Conservation (phyloP, 2,329 filamentous ascomycete genomes). For the Orbilia quercus region DNA sequence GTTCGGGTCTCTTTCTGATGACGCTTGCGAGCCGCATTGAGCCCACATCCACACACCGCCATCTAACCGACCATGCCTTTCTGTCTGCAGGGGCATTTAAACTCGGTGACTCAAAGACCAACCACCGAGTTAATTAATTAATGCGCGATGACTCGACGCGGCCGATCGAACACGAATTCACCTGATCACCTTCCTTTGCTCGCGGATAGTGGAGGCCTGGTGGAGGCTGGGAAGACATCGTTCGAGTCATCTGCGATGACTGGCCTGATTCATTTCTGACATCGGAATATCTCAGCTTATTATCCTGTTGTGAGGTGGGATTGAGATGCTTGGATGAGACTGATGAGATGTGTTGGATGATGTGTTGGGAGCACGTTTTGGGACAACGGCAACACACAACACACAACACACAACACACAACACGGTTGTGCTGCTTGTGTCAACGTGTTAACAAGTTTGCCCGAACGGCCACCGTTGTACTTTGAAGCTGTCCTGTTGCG, state of each 20-base stretch:
- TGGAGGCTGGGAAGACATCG: neutral
- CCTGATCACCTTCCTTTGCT: conserved; percentile 23
- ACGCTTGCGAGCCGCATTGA: conserved; percentile 6
- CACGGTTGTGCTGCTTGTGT: conserved; percentile 12
- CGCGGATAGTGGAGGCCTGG: conserved; percentile 29
- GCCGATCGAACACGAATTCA: conserved; percentile 43
- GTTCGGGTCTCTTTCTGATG: neutral
- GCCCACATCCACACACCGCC: too few species aligned
- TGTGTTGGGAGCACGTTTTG: neutral
- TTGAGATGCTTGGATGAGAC: too few species aligned
- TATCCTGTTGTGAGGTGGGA: too few species aligned
- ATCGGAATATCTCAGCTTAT: too few species aligned
- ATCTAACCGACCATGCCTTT: too few species aligned
- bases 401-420: conserved; percentile 12
- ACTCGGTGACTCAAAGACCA: conserved; percentile 2
- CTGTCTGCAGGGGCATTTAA: neutral
- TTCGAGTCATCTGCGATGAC: conserved; percentile 43
- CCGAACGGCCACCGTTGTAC: neutral
- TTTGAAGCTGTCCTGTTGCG: neutral
- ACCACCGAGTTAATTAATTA: conserved; percentile 1
- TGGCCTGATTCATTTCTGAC: conserved; percentile 41
- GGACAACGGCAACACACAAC: neutral
- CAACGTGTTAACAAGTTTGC: conserved; percentile 53
- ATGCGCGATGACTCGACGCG: conserved; percentile 41
- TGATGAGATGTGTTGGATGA: neutral